Base-by-base conservation (phyloP, 805 yeast species). In the Saccharomyces eubayanus region DNA sequence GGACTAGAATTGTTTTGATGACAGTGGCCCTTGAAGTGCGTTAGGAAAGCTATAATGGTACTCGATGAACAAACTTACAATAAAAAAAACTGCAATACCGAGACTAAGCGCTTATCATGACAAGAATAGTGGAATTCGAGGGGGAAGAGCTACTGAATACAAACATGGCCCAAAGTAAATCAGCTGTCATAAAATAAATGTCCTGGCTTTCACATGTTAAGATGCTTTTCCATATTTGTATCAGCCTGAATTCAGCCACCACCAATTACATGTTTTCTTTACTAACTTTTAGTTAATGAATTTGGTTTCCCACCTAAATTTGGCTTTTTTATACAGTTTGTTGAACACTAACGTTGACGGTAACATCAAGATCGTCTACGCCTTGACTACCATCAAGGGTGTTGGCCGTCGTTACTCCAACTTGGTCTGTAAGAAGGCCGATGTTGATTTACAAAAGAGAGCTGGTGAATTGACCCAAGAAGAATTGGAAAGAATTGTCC, bases 381-480 rank as follows among this genome's bases (percentile, higher is more conserved):
- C 99, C 78, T 84, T 94, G 82, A 91, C 99, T 85, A 87, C 91
- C 81, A 95, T 94, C 78, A 89, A 97, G 84, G 99, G 99, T 91
- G 98, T 94, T 74, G 99, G 99, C 84, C 95, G 98, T 82, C 94
- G 99, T 84, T 95, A 92, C 88, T 84, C 99, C 80, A 94, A 95
- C 91, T 84, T 94, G 82, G 97, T 94, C 76, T 94, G 98, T 85
- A 95, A 95, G 89, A 95, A 92, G 87, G 99, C 99, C 73, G 99
- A 94, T 84, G 95, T 94, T 76, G 96, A 89, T 78, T 85, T 95
- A 80, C 74, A 79, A 80, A 94, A 94, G 87, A 89, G 99, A 81
- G 99, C 99, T 73, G 99, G 99, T 88, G 99, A 94, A 83, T 89
- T 94, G 78, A 91, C 99, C 78, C 99, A 94, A 80, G 99, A 94